Evolutionary conservation across 495 filamentous ascomycete genomes (phyloP).

Genomic region (Penicillium simplicissimum): DNA sequence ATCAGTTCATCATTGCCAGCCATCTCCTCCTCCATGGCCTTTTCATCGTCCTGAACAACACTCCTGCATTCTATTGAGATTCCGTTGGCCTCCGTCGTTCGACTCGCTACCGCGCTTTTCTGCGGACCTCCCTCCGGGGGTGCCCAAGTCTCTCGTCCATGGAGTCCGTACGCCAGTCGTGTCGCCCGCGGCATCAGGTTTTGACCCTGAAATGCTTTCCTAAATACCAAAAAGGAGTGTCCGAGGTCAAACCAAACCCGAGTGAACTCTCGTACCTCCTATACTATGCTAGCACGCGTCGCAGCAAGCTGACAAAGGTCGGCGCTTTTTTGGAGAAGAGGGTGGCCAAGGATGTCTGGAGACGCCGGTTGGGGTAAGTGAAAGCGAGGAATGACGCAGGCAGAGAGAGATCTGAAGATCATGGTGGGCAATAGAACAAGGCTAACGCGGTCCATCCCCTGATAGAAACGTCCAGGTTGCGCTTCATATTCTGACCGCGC

Average conservation of each 20-base stretch:
- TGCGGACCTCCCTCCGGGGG: slow-evolving; percentile 12
- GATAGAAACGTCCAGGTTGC: slow-evolving; percentile 88
- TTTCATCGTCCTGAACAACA: slow-evolving; percentile 1
- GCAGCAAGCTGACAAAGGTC: slow-evolving; percentile 92
- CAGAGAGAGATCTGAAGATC: neutral
- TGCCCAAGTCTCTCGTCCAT: slow-evolving; percentile 33
- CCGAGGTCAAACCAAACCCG: slow-evolving; percentile 88
- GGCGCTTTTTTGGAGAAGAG: slow-evolving; percentile 88
- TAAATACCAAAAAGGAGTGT: slow-evolving; percentile 79
- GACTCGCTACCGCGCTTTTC: neutral
- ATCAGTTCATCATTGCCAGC: slow-evolving; percentile 9
- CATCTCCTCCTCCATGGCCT: slow-evolving; percentile 18
- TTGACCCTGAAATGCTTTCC: slow-evolving; percentile 93
- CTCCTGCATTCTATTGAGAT: neutral
- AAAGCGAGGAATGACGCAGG: neutral
- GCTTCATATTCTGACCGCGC: slow-evolving; percentile 79
- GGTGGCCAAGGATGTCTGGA: slow-evolving; percentile 83
- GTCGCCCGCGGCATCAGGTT: slow-evolving; percentile 89
- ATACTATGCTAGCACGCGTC: slow-evolving; percentile 90
- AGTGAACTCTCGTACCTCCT: slow-evolving; percentile 94
- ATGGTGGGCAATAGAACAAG: slow-evolving; percentile 7
- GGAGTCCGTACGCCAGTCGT: slow-evolving; percentile 62
- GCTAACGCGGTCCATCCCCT: neutral
- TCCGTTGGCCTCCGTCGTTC: neutral
- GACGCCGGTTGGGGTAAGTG: slow-evolving; percentile 74